phyloP scores from a whole-genome alignment of 2,329 filamentous ascomycete genomes.

The Pestalotiopsis fici region DNA sequence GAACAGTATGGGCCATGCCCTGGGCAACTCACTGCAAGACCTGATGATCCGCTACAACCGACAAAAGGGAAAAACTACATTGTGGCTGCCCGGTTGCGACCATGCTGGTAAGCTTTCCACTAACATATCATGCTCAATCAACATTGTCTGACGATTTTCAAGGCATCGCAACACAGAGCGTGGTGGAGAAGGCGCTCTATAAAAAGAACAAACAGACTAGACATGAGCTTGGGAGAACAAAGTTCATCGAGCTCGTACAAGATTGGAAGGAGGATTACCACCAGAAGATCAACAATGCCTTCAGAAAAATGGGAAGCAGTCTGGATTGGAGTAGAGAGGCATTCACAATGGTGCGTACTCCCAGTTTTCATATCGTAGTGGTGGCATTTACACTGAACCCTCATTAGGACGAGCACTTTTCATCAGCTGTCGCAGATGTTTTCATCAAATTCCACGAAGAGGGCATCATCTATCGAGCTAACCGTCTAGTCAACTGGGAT shows the following conservation, averaged over 20 bases:
- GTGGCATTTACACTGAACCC: too few species aligned
- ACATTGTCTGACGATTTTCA: too few species aligned
- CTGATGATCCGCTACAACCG: background rate
- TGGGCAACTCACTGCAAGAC: background rate
- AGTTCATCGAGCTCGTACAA: background rate
- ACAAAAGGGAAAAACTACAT: background rate
- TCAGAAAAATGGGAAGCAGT: too few species aligned
- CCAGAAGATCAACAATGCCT: background rate
- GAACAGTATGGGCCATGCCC: background rate
- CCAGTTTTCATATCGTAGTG: too few species aligned
- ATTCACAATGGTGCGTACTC: constrained; percentile 68
- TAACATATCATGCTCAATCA: too few species aligned
- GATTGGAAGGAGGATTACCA: background rate
- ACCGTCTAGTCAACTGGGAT: constrained; percentile 95
- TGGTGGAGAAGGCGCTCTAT: background rate
- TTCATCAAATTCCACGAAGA: constrained; percentile 90
- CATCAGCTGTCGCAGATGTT: too few species aligned
- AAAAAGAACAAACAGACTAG: background rate
- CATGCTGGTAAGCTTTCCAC: too few species aligned
- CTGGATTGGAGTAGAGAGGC: constrained; percentile 62
- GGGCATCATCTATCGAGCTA: constrained; percentile 88
- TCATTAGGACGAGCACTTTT: too few species aligned
- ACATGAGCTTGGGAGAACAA: background rate
- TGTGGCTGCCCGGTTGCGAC: background rate
- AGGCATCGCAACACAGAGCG: background rate